phyloP scores from a whole-genome alignment of 1,284 basidiomycete species.

The Trichosporon ovoides region DNA sequence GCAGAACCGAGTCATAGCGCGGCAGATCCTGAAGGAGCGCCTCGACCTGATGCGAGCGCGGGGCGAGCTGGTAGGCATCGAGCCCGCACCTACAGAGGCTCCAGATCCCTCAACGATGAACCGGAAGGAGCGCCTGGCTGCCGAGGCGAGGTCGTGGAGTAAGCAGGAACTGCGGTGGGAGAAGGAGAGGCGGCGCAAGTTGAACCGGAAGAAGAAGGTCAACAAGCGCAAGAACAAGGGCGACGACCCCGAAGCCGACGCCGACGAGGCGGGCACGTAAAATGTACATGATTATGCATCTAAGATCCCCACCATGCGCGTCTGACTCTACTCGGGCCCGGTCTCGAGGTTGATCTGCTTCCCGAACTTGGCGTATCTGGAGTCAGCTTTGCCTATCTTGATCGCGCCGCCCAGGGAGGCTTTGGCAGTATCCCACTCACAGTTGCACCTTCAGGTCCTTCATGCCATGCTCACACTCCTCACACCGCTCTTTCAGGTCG shows the following conservation, averaged over 20 bases:
- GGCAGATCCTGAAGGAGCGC: slow-evolving; percentile 44
- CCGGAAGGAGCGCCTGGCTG: slow-evolving; percentile 24
- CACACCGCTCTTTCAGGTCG: slow-evolving; percentile 56
- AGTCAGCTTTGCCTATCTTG: slow-evolving; percentile 7
- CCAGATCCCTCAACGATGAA: slow-evolving; percentile 5
- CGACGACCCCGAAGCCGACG: slow-evolving; percentile 9
- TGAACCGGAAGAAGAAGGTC: slow-evolving; percentile 44
- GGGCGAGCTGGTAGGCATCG: slow-evolving; percentile 15
- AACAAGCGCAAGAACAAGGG: slow-evolving; percentile 32
- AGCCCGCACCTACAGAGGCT: neutral
- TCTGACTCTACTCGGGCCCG: slow-evolving; percentile 27
- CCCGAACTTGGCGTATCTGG: slow-evolving; percentile 81
- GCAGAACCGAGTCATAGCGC: slow-evolving; percentile 47
- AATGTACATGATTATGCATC: slow-evolving; percentile 7
- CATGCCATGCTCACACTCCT: slow-evolving; percentile 78
- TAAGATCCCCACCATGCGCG: neutral
- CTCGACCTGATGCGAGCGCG: slow-evolving; percentile 36
- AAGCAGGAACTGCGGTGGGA: slow-evolving; percentile 43
- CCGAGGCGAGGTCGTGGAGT: slow-evolving; percentile 24
- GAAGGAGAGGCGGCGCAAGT: slow-evolving; percentile 45
- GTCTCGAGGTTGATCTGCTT: slow-evolving; percentile 83
- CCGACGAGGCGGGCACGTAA: neutral
- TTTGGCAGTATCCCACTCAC: slow-evolving; percentile 25
- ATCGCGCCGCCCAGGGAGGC: neutral
- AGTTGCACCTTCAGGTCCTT: slow-evolving; percentile 78